Evolutionary conservation across 768 basidiomycete genomes (phyloP).

Genomic region (Kwoniella heveanensis): DNA sequence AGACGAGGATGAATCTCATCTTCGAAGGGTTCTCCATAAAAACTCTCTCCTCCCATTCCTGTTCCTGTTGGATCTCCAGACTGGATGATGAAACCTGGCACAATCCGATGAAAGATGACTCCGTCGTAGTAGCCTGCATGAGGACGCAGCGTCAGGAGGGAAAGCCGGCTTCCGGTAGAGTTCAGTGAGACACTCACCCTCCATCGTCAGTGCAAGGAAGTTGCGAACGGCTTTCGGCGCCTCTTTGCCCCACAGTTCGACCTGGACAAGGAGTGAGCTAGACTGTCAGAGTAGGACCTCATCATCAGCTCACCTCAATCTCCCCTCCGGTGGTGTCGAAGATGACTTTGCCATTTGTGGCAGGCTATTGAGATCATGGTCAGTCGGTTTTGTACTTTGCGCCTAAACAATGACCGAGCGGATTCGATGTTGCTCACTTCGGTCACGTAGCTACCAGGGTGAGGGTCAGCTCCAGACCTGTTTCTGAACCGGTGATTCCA

Average conservation of each 20-base stretch:
- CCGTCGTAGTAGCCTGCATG: constrained; percentile 93
- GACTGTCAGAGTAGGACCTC: too few species aligned
- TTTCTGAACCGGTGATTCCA: background rate
- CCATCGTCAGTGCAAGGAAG: constrained; percentile 82
- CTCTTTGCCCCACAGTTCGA: constrained; percentile 96
- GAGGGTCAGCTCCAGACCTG: constrained; percentile 1
- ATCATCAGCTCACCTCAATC: constrained; percentile 61
- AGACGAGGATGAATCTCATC: constrained; percentile 93
- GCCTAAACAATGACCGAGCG: too few species aligned
- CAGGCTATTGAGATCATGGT: constrained; percentile 36
- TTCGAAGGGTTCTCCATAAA: constrained; percentile 92
- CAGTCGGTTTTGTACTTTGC: background rate
- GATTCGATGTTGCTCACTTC: constrained; percentile 43
- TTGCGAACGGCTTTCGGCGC: constrained; percentile 91
- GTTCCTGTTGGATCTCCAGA: constrained; percentile 92
- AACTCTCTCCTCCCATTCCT: constrained; percentile 88
- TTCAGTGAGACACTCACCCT: constrained; percentile 78
- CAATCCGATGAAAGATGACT: constrained; percentile 90
- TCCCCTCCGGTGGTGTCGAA: constrained; percentile 81
- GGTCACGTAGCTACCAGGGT: constrained; percentile 41
- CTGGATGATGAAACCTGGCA: constrained; percentile 89
- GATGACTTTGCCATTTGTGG: constrained; percentile 82
- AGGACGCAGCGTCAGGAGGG: too few species aligned
- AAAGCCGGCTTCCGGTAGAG: too few species aligned
- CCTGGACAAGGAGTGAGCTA: constrained; percentile 62